Evolutionary conservation across 805 yeast species (phyloP).

Genomic region (Huiozyma sinensis): DNA sequence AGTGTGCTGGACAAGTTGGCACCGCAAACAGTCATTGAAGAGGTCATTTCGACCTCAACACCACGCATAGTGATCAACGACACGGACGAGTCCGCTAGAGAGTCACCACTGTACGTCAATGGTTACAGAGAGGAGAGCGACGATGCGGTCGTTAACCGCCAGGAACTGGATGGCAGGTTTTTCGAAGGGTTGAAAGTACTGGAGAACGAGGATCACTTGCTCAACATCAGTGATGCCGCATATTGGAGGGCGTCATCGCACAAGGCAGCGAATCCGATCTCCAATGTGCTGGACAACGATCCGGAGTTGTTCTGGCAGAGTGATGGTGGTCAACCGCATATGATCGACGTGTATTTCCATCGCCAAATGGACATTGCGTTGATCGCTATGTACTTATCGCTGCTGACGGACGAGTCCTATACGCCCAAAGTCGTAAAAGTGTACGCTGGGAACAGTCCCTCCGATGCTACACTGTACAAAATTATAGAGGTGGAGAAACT

Average conservation of each 20-base stretch:
- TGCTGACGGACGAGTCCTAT: conserved; percentile 73
- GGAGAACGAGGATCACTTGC: conserved; percentile 34
- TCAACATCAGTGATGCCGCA: conserved; percentile 73
- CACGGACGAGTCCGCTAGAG: conserved; percentile 6
- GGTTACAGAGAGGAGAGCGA: conserved; percentile 8
- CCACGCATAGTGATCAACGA: conserved; percentile 10
- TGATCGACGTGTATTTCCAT: conserved; percentile 65
- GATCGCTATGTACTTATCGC: conserved; percentile 63
- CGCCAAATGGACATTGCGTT: conserved; percentile 61
- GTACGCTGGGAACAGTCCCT: conserved; percentile 24
- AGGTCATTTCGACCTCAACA: neutral
- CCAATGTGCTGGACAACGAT: conserved; percentile 61
- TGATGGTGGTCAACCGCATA: conserved; percentile 87
- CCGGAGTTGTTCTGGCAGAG: conserved; percentile 85
- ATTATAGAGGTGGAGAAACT: conserved; percentile 17
- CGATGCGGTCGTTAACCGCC: neutral
- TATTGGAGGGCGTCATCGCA: conserved; percentile 73
- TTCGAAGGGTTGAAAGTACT: conserved; percentile 15
- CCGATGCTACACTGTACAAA: conserved; percentile 22
- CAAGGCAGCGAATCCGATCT: conserved; percentile 63
- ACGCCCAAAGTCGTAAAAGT: conserved; percentile 48
- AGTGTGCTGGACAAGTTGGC: conserved; percentile 4
- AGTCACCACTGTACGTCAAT: conserved; percentile 11
- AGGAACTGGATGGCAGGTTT: conserved; percentile 4
- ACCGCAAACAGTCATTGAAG: conserved; percentile 1